Evolutionary conservation across 257 asterid genomes (phyloP), one percentile per base, ranked within the genome.

Genomic region (Fraxinus anomala): DNA sequence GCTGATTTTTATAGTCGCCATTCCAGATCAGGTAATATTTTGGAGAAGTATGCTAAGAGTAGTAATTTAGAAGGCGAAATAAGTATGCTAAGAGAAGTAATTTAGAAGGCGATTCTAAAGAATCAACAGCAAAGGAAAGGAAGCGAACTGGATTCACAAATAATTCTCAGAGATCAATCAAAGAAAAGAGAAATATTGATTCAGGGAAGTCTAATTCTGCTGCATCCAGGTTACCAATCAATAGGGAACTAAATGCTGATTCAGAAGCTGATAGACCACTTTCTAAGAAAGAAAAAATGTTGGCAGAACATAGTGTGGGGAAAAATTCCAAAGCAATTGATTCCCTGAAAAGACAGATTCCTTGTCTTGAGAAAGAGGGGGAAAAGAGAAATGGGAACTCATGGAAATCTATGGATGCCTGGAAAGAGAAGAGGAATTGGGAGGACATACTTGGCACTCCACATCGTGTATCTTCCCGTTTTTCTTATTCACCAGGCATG

Each of bases 371-470:
- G 78, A 89, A 89, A 86, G 97, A 91, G 42, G 89, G 87, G 82
- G 97, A 91, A 72, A 95, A 82, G 89, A 85, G 85, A 89, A 87
- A 85, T 77, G 96, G 90, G 71, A 82, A 74, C 81, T 83, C 87
- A n/a, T 87, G 87, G 84, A 89, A 84, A 79, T 92, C 94, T 54
- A 85, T 96, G 97, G 97, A 93, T 91, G 99, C 98, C 68, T 96
- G 99, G 99, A 96, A 92, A 89, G 99, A 93, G 89, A 96, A 92
- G 89, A 89, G 99, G 82, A 93, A 93, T 82, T 96, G 99, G 99
- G 97, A 96, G 85, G 97, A 90, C 78, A 85, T 96, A 85, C 99
- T 96, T 85, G 88, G 96, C 76, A 80, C 96, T 68, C 94, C 98
- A 12, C 87, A 85, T 77, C 89, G 96, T 78, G 91, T 83, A 81